Conservation (phyloP, 1,284 basidiomycete species). For the Exobasidium cylindrosporum region DNA sequence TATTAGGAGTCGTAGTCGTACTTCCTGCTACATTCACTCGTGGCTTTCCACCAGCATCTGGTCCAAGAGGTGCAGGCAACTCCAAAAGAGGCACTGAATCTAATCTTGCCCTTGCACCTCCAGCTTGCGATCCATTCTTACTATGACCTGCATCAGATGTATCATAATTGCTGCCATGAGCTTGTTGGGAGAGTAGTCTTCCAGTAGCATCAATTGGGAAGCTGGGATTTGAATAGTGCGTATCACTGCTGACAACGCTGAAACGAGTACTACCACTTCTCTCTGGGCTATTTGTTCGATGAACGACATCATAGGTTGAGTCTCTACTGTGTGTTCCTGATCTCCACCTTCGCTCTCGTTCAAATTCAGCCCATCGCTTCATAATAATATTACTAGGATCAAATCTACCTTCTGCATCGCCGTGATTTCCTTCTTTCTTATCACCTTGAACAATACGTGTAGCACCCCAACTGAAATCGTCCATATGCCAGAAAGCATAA, state of each 20-base stretch:
- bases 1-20: slow-evolving; percentile 7
- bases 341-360: slow-evolving; percentile 91
- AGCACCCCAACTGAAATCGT: slow-evolving; percentile 57
- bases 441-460: slow-evolving; percentile 56
- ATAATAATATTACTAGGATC: slow-evolving; percentile 94
- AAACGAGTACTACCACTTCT: slow-evolving; percentile 42
- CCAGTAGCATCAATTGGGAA: slow-evolving; percentile 24
- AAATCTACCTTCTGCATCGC: slow-evolving; percentile 71
- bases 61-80: slow-evolving; percentile 51
- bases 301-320: slow-evolving; percentile 64
- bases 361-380: slow-evolving; percentile 99
- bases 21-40: slow-evolving; percentile 18
- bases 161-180: background rate
- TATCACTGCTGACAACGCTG: slow-evolving; percentile 41
- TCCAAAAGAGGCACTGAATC: slow-evolving; percentile 52
- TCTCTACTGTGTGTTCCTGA: slow-evolving; percentile 78
- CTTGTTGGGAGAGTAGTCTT: background rate
- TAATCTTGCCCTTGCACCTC: slow-evolving; percentile 34
- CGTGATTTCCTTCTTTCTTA: slow-evolving; percentile 47
- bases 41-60: slow-evolving; percentile 35
- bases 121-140: slow-evolving; percentile 21
- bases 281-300: slow-evolving; percentile 42
- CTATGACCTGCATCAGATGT: slow-evolving; percentile 33
- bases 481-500: slow-evolving; percentile 57
- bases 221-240: slow-evolving; percentile 40